A percentile compares a stretch with the other conserved stretches of the same genome.
phyloP scores from a whole-genome alignment of 1,139 yeast genomes.

The Debaryomyces udenii region DNA sequence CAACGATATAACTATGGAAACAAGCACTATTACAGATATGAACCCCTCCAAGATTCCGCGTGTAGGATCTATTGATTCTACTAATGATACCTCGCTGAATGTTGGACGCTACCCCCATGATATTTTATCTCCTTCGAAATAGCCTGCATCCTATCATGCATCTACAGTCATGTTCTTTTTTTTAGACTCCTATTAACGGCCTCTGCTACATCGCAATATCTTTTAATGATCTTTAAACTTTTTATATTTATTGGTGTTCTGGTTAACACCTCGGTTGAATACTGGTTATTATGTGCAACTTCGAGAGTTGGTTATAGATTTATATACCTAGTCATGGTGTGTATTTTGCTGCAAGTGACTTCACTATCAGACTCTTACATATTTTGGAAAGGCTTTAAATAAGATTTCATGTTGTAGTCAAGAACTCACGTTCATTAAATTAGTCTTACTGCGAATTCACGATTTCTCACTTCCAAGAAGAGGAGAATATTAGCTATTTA shows the following conservation, averaged over 20 bases:
- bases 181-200: no score
- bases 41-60: slow-evolving; percentile 7
- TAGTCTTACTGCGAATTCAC: no score
- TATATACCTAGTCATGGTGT: background rate
- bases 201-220: no score
- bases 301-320: background rate
- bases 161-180: no score
- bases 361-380: no score
- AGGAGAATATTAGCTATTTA: no score
- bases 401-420: no score
- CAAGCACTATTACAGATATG: slow-evolving; percentile 13
- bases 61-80: background rate
- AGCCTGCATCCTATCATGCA: no score
- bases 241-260: background rate
- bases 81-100: slow-evolving; percentile 17
- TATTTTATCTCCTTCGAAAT: slow-evolving; percentile 18
- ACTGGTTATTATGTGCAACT: background rate
- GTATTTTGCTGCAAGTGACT: no score
- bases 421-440: no score
- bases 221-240: background rate
- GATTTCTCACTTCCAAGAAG: no score
- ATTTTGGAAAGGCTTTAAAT: no score
- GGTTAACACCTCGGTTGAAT: background rate
- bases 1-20: slow-evolving; percentile 22
- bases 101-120: slow-evolving; percentile 25